phyloP scores from a whole-genome alignment of 108 stramenopile species.

The Asterionellopsis glacialis region DNA sequence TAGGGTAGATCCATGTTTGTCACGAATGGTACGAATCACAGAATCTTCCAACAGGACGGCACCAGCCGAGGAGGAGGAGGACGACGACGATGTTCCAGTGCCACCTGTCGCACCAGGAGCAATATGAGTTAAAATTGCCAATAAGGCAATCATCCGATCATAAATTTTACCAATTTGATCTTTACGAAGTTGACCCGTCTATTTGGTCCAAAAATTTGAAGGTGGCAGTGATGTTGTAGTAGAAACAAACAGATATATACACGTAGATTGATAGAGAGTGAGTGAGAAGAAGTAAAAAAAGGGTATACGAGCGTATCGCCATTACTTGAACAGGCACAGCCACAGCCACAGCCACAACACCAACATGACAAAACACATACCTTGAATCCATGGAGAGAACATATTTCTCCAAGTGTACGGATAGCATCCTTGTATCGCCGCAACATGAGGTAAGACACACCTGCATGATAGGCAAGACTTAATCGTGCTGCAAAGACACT shows the following conservation, averaged over 20 bases:
- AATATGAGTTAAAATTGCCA: conserved; percentile 75
- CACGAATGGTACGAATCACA: conserved; percentile 63
- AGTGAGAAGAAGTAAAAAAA: not conserved
- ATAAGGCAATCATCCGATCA: conserved; percentile 87
- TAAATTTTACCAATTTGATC: conserved; percentile 80
- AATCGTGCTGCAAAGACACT: conserved; percentile 82
- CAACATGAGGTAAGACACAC: conserved; percentile 91
- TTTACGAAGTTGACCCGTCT: conserved; percentile 76
- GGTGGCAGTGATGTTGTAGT: not conserved
- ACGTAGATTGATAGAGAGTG: not conserved
- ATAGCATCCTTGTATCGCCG: conserved; percentile 92
- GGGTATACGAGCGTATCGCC: too few relatives aligned
- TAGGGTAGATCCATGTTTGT: conserved; percentile 84
- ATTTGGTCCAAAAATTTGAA: not conserved
- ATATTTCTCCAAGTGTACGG: conserved; percentile 61
- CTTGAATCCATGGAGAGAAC: conserved; percentile 79
- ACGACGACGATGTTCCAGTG: too few relatives aligned
- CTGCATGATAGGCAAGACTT: conserved; percentile 91
- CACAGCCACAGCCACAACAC: not conserved
- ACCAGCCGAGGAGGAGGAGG: not conserved
- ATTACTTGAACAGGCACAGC: too few relatives aligned
- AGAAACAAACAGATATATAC: not conserved
- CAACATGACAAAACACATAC: conserved; percentile 5
- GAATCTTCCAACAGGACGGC: conserved; percentile 60
- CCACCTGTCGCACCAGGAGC: conserved; percentile 38